Evolutionary conservation across 208 protist species (phyloP).

Genomic region (Acanthamoeba triangularis): DNA sequence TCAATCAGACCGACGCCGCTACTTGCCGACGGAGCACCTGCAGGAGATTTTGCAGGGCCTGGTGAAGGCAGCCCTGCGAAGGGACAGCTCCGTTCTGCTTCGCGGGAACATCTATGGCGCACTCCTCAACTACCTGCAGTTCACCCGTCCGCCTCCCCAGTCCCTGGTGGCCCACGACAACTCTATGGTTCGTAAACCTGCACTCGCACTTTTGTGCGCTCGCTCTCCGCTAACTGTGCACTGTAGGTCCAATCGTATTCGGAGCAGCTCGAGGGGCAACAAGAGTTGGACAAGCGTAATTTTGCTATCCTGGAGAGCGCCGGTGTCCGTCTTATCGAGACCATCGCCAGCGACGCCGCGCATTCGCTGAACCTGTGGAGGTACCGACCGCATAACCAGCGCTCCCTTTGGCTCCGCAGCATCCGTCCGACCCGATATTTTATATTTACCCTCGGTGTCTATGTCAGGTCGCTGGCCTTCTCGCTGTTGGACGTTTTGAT

Average conservation of each 20-base stretch:
- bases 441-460: not conserved
- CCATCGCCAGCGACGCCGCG: conserved; percentile 52
- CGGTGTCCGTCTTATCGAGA: conserved; percentile 44
- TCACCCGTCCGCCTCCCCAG: conserved; percentile 13
- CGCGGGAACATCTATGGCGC: conserved; percentile 66
- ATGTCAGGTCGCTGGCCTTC: conserved; percentile 55
- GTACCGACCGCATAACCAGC: not conserved
- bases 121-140: conserved; percentile 77
- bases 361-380: conserved; percentile 64
- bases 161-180: conserved; percentile 9
- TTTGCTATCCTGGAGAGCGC: conserved; percentile 70
- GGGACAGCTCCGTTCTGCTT: conserved; percentile 43
- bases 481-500: conserved; percentile 57
- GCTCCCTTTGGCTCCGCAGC: not conserved
- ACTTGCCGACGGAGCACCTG: conserved; percentile 14
- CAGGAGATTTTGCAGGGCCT: conserved; percentile 30
- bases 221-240: not conserved
- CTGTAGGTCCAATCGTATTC: not conserved
- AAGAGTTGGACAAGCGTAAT: conserved; percentile 57
- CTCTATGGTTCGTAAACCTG: not conserved
- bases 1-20: not conserved
- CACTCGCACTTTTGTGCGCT: not conserved
- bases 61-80: conserved; percentile 4
- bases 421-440: not conserved
- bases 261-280: conserved; percentile 14